Conservation (phyloP, 2,329 filamentous ascomycete genomes). For the Aphanoascus verrucosus region DNA sequence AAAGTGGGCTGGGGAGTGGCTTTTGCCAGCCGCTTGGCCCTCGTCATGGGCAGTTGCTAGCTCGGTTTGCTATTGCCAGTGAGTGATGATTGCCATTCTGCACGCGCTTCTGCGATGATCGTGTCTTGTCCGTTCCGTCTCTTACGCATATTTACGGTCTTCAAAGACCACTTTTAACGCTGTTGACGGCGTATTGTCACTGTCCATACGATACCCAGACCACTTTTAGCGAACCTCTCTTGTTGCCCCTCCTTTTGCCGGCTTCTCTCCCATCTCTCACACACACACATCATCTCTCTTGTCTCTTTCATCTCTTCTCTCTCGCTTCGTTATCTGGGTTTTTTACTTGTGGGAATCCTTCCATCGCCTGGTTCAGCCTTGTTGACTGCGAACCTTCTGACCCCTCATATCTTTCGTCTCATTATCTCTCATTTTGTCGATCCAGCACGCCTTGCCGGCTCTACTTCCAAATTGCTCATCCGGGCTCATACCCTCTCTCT, state of each 20-base stretch:
- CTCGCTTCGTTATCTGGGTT: neutral
- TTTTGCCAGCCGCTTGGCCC: slow-evolving; percentile 1
- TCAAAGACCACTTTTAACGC: neutral
- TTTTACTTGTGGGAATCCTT: too few species aligned
- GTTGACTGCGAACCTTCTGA: neutral
- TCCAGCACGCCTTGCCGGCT: neutral
- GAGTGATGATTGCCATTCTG: neutral
- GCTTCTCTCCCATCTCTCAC: neutral
- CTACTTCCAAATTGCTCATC: neutral
- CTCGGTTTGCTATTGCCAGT: slow-evolving; percentile 2
- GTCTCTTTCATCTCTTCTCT: neutral
- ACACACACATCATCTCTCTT: too few species aligned
- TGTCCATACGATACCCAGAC: neutral
- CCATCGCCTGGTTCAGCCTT: slow-evolving; percentile 1
- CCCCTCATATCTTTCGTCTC: neutral
- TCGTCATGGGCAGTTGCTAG: slow-evolving; percentile 4
- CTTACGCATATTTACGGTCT: too few species aligned
- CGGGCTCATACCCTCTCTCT: neutral
- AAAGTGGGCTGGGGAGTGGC: slow-evolving; percentile 1
- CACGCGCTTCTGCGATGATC: neutral
- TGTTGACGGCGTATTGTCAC: neutral
- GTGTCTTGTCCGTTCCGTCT: too few species aligned
- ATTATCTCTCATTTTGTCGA: neutral
- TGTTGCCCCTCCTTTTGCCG: neutral
- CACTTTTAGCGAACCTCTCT: neutral